Evolutionary conservation across 2,329 filamentous ascomycete species (phyloP), one percentile per base, ranked within the genome.

Genomic region (Cryphonectria naterciae): DNA sequence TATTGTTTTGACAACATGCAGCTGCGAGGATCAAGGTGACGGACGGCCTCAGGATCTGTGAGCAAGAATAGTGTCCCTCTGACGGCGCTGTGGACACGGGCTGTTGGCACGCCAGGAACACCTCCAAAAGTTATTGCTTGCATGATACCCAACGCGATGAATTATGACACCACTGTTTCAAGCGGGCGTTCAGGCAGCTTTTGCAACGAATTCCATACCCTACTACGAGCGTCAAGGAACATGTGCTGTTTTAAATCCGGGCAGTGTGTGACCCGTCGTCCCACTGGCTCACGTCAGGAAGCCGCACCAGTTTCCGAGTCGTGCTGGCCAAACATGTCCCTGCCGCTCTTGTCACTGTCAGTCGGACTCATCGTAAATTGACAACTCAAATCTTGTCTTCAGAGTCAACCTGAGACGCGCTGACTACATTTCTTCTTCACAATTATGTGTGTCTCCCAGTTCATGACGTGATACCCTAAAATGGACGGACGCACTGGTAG

Each of bases 71-170:
- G 32, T 32, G 58, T 39, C 22, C 58, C 35, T 39, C 19, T 37
- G 32, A 61, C 19, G 58, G 58, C 58, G 32, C 35, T 61, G 58
- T 61, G 35, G 35, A 61, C 22, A 35, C 22, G 6, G 35, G 22
- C 32, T 35, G 52, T 15, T 58, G 39, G 49, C 13, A 39, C 35
- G 32, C 49, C 37, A 41, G 28, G 32, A 37, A 58, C 65, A 13
- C 37, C 49, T 56, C 35, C n/a, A 67, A 67, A 67, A 67, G 65
- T 60, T 62, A 68, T 7, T 68, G 41, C 32, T 62, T 61, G 19
- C 54, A 68, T 62, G 66, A 68, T 68, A 68, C 58, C 65, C 65
- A 67, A 58, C 22, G 35, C 49, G 65, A 46, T 58, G 65, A 67
- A n/a, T 25, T 25, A 37, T 61, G 35, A 61, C 32, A 61, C 58